Conservation (phyloP, 495 filamentous ascomycete genomes). For the Xylaria sp. region DNA sequence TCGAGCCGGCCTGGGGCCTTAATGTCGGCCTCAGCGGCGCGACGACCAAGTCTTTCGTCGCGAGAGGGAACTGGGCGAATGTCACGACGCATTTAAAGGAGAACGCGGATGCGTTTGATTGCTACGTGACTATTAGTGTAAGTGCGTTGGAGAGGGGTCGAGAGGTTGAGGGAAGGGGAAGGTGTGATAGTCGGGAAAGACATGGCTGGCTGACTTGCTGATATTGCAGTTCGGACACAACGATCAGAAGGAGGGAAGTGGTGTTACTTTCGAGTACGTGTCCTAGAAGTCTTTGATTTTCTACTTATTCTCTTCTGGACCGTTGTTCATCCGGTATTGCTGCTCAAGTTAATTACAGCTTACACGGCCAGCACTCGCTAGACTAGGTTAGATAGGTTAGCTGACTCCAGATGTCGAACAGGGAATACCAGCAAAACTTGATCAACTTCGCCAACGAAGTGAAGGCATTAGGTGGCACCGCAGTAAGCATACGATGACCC, state of each 20-base stretch:
- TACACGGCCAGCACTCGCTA: not conserved
- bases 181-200: conserved; percentile 10
- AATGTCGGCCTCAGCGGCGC: conserved; percentile 60
- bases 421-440: conserved; percentile 50
- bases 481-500: conserved; percentile 35
- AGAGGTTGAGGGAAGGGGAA: not conserved
- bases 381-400: too few species aligned
- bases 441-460: conserved; percentile 51
- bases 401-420: not conserved
- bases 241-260: conserved; percentile 55
- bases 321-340: not conserved
- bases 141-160: not conserved
- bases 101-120: conserved; percentile 39
- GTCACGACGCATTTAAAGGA: conserved; percentile 43
- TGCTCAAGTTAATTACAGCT: not conserved
- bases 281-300: not conserved
- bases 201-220: not conserved
- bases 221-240: conserved; percentile 61
- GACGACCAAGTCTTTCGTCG: conserved; percentile 57
- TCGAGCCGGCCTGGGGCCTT: conserved; percentile 48
- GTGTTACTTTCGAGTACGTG: conserved; percentile 41
- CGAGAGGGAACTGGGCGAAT: conserved; percentile 55
- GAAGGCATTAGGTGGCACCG: conserved; percentile 46
- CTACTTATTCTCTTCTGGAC: not conserved
- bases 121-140: conserved; percentile 56